phyloP scores from a whole-genome alignment of 129 eudicot genomes.

The Cynara cardunculus region DNA sequence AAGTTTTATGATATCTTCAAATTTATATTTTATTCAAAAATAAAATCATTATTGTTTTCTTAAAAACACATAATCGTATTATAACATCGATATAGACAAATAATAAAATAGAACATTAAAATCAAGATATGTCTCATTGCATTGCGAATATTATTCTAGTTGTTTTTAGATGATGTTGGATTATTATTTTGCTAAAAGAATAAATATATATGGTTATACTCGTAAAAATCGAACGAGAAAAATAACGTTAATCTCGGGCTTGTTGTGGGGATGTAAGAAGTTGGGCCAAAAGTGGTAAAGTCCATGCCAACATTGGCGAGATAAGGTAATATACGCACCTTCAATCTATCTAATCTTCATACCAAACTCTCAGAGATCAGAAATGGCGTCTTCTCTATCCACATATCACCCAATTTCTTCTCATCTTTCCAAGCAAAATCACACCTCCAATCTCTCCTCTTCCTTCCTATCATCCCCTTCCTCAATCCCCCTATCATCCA shows the following conservation, averaged over 20 bases:
- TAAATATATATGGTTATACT: too few relatives aligned
- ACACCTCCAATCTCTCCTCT: constrained; percentile 19
- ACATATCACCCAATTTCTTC: constrained; percentile 25
- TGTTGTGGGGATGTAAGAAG: background rate
- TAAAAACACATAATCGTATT: too few relatives aligned
- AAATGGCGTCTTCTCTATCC: constrained; percentile 33
- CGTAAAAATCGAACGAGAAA: too few relatives aligned
- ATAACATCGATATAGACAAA: too few relatives aligned
- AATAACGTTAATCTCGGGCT: background rate
- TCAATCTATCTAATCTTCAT: constrained; percentile 10
- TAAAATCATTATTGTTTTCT: too few relatives aligned
- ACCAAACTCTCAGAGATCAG: background rate
- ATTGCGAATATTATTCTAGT: too few relatives aligned
- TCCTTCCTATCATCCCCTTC: constrained; percentile 29
- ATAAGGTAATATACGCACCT: constrained; percentile 12
- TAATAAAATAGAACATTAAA: too few relatives aligned
- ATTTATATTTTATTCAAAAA: too few relatives aligned
- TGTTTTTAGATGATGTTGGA: too few relatives aligned
- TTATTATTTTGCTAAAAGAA: too few relatives aligned
- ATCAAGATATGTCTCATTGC: too few relatives aligned
- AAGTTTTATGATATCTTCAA: too few relatives aligned
- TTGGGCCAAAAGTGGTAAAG: constrained; percentile 6
- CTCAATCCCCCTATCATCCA: constrained; percentile 28
- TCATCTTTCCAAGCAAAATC: constrained; percentile 15
- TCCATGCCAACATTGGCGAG: constrained; percentile 10